Conservation (phyloP, 78 protist genomes). For the Diacronema lutheri region DNA sequence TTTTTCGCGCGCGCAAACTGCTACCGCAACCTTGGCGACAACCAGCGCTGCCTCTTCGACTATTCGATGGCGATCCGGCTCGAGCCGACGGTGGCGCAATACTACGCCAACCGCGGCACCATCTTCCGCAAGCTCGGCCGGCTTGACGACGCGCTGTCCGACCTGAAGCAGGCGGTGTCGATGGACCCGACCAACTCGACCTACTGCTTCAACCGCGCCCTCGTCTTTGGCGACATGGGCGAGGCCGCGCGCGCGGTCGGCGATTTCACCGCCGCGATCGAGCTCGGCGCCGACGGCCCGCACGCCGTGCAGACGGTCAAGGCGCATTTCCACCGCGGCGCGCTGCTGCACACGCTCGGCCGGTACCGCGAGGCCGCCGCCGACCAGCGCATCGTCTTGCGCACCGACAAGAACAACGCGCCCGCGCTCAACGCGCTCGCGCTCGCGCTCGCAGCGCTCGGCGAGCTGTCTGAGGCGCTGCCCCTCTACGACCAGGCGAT, state of each 20-base stretch:
- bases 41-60: background rate
- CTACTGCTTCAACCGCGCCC: background rate
- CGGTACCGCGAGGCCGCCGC: background rate
- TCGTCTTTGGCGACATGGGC: background rate
- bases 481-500: slow-evolving; percentile 5
- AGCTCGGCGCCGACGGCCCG: background rate
- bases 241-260: background rate
- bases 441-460: slow-evolving; percentile 18
- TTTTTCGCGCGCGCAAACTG: background rate
- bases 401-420: background rate
- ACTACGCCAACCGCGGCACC: background rate
- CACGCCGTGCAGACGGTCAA: background rate
- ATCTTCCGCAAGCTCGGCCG: background rate
- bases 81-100: background rate
- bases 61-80: background rate
- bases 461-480: slow-evolving; percentile 9
- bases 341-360: background rate
- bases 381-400: background rate
- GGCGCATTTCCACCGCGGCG: slow-evolving; percentile 28
- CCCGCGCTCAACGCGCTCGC: slow-evolving; percentile 21
- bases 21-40: background rate
- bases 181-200: background rate
- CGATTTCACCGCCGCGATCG: slow-evolving; percentile 20
- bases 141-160: background rate
- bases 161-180: background rate